Conservation (phyloP, 2,329 filamentous ascomycete species). For the Apiospora arundinis region DNA sequence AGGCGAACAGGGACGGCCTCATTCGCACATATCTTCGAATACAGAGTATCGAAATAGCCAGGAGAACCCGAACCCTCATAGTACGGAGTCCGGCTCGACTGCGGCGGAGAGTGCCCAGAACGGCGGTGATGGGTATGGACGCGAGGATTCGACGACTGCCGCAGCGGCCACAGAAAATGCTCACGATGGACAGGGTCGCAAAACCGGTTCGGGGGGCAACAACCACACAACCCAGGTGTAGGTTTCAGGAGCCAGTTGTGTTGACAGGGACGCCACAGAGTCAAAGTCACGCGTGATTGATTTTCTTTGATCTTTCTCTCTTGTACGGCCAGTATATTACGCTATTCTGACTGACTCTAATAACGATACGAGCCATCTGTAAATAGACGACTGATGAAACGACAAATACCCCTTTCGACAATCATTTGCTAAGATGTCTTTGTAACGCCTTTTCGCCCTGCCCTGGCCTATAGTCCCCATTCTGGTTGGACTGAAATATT, state of each 20-base stretch:
- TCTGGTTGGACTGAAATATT: conserved; percentile 13
- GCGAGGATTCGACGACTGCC: not conserved
- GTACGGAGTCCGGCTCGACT: conserved; percentile 7
- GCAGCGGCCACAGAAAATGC: not conserved
- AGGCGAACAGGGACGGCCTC: not conserved
- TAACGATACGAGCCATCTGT: not conserved
- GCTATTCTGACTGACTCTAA: not conserved
- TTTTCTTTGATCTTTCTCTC: not conserved
- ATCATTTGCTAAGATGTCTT: not conserved
- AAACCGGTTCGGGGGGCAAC: not conserved
- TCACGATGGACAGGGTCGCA: not conserved
- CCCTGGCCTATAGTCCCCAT: not conserved
- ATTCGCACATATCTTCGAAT: not conserved
- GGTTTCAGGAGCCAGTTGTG: not conserved
- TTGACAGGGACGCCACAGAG: not conserved
- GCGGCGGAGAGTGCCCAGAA: not conserved
- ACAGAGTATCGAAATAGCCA: not conserved
- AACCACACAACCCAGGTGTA: not conserved
- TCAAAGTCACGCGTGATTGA: not conserved
- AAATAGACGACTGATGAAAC: not conserved
- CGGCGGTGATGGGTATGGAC: not conserved
- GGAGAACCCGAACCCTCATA: not conserved
- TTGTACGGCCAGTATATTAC: not conserved
- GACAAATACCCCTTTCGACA: not conserved
- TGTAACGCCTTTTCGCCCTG: conserved; percentile 12